Base-by-base conservation (phyloP, 2,329 filamentous ascomycete genomes). In the Hawksworthiomyces lignivorus region DNA sequence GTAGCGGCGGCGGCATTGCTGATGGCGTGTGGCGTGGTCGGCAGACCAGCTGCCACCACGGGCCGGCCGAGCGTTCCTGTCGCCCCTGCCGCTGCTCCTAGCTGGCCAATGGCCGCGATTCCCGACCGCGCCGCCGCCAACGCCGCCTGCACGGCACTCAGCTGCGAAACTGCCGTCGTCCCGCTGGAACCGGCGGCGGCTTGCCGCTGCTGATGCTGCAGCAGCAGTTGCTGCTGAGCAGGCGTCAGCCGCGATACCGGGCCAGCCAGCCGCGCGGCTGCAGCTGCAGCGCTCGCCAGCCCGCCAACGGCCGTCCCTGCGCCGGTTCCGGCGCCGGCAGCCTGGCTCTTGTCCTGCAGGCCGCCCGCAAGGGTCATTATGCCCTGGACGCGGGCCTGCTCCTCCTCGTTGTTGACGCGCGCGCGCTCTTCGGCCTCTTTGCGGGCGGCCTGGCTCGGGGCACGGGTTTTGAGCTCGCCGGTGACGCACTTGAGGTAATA, bases 401-500 rank as follows among this genome's bases (percentile, higher is more conserved):
- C 75, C 43, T 80, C 77, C 36, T 76, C 73, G n/a, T 68, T 68
- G 43, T 70, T 75, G 49, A 73, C 59, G 28, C 73, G 69, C 3
- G 75, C 75, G 35, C 75, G 70, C 58, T 82, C 77, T 54, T 82
- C 80, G 1, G 78, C 77, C 55, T 82, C 80, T 49, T 82, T 82
- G 18, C 78, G 68, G 0, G 79, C 79, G n/a, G 80, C 80, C 56
- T 84, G 80, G 2, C 77, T 82, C 0, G 86, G 87, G 0, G 87
- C 86, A 14, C 87, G 70, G 0, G 88, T 94, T 62, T 92, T 90
- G 28, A 95, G 67, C 62, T 95, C 88, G 4, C 88, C 88, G 0
- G 88, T 95, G 10, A 95, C 88, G 22, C 84, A 85, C 54, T 89
- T 82, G 18, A 95, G 65, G 52, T 92, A 92, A 53, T 85, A 87